Evolutionary conservation across 306 rosid species (phyloP).

Genomic region (Prinsepia uniflora): DNA sequence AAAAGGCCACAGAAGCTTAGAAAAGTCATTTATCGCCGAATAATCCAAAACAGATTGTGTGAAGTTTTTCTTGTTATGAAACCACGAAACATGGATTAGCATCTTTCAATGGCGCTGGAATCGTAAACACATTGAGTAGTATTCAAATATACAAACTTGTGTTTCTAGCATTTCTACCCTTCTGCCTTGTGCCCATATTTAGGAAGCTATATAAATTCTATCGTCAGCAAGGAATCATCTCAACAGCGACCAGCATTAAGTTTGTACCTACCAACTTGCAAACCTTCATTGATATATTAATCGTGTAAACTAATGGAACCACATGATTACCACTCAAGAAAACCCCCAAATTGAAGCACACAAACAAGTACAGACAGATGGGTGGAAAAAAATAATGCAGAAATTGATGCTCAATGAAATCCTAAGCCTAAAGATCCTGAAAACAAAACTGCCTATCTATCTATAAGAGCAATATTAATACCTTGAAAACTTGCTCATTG

Average conservation of each 20-base stretch:
- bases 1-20: neutral
- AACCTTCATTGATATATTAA: neutral
- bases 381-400: neutral
- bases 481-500: conserved; percentile 80
- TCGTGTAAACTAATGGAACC: neutral
- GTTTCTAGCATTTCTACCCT: neutral
- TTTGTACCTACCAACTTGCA: neutral
- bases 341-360: conserved; percentile 18
- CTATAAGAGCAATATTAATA: conserved; percentile 17
- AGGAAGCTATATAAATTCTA: neutral
- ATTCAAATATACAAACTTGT: neutral
- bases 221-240: neutral
- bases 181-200: neutral
- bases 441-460: neutral
- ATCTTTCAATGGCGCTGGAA: neutral
- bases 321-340: conserved; percentile 8
- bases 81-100: neutral
- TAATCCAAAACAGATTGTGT: neutral
- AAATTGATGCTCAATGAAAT: conserved; percentile 1
- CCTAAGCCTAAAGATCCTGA: neutral
- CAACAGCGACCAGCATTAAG: neutral
- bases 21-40: neutral
- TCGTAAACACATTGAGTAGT: neutral
- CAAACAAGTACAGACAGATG: conserved; percentile 20
- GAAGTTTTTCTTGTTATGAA: neutral